These are phyloP conservation scores for Macrophomina phaseolina DNA, from an alignment of 2,329 filamentous ascomycete genomes.

Conservation along the genomic window DNA sequence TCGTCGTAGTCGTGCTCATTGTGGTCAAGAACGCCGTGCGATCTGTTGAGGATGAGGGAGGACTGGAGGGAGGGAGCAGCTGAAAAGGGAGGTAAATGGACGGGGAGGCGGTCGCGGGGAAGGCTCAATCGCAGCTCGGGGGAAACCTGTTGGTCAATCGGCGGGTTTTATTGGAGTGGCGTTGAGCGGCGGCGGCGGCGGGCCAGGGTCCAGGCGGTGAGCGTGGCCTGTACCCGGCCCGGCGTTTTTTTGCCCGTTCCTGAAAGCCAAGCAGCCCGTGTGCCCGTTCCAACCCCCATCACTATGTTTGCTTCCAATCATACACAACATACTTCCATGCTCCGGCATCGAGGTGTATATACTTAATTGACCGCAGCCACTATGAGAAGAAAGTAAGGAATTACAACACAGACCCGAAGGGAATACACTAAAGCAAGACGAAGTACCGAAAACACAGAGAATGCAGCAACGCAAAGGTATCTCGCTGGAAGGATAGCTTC, in stretches of 20 bases:
- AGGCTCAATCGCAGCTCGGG: neutral
- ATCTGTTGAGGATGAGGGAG: neutral
- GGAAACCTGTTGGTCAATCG: slow-evolving; percentile 21
- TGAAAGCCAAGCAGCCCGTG: neutral
- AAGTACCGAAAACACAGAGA: neutral
- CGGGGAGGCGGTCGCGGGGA: neutral
- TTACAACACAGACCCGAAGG: neutral
- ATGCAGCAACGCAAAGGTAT: neutral
- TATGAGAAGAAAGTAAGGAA: neutral
- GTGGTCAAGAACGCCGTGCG: neutral
- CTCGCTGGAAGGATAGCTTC: neutral
- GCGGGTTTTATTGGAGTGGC: slow-evolving; percentile 20
- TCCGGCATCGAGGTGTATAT: neutral
- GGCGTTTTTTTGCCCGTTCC: slow-evolving; percentile 12
- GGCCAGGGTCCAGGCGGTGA: slow-evolving; percentile 25
- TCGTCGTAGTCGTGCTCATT: slow-evolving; percentile 27
- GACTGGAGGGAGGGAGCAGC: neutral
- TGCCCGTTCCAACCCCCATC: neutral
- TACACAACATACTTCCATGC: neutral
- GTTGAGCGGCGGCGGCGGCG: neutral
- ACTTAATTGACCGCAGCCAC: neutral
- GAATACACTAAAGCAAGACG: neutral
- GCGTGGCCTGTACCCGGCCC: neutral
- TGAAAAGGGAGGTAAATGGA: neutral
- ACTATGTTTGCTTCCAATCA: neutral